These are phyloP conservation scores for Neofusicoccum kwambonambiense DNA, from an alignment of 2,329 filamentous ascomycete species.

Conservation along the genomic window DNA sequence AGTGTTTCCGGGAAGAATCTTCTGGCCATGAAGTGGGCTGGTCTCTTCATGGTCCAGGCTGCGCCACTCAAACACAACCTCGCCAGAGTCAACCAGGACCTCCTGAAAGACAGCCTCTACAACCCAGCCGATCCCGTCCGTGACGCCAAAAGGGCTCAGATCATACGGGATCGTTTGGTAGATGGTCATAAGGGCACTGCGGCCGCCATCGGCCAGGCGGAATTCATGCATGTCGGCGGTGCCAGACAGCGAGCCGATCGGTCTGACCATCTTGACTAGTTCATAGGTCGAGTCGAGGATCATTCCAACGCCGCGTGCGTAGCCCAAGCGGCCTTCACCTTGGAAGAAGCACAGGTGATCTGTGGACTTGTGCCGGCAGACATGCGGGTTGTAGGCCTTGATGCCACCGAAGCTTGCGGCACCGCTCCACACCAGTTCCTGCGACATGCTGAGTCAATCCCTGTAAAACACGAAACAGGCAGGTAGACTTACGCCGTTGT, in stretches of 20 bases:
- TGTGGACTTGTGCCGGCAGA: conserved; percentile 48
- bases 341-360: conserved; percentile 54
- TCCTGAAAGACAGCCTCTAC: conserved; percentile 55
- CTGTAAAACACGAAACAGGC: not conserved
- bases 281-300: conserved; percentile 52
- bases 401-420: conserved; percentile 48
- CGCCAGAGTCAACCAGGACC: conserved; percentile 54
- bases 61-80: conserved; percentile 58
- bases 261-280: conserved; percentile 47
- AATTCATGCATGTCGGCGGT: conserved; percentile 56
- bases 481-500: conserved; percentile 40
- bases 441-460: not conserved
- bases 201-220: conserved; percentile 45
- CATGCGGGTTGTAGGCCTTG: conserved; percentile 48
- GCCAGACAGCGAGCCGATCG: conserved; percentile 32
- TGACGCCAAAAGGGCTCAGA: conserved; percentile 41
- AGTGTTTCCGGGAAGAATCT: conserved; percentile 33
- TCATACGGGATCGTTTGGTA: conserved; percentile 44
- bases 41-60: conserved; percentile 54
- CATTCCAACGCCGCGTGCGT: conserved; percentile 51
- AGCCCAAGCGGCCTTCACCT: conserved; percentile 52
- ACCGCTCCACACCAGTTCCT: conserved; percentile 52
- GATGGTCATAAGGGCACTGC: conserved; percentile 36
- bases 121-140: conserved; percentile 49
- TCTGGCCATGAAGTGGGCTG: conserved; percentile 34